Base-by-base conservation (phyloP, 169 alveolate genomes). In the Miamiensis avidus region DNA sequence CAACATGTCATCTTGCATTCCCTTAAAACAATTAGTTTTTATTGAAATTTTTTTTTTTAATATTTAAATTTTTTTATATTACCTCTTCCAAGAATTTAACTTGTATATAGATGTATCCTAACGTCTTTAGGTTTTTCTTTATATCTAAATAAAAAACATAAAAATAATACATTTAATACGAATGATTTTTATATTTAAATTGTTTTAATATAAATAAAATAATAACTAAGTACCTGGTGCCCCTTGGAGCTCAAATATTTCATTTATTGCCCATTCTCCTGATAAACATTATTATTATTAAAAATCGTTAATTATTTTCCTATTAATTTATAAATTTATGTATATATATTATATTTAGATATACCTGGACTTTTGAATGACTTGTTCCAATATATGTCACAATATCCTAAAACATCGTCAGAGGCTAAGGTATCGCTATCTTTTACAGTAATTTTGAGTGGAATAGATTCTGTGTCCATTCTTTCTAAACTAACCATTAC, bases 221-320 rank as follows among this genome's bases (percentile, higher is more conserved):
- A n/a, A n/a, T n/a, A n/a, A n/a, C n/a, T n/a, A n/a, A n/a, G n/a
- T n/a, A n/a, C n/a, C 89, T 1, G 81, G 69, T 11, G 69, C 20
- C 20, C 69, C 69, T 49, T 4, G 4, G 4, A 72, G 26, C 34
- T 78, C 65, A 65, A 74, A 85, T 27, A 85, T 85, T 76, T 85
- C 72, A 85, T 85, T 85, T 0, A 85, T 79, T 49, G 82, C 85
- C 89, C 89, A 85, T 73, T 81, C 34, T n/a, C n/a, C n/a, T n/a
- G n/a, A n/a, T n/a, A n/a, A n/a, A n/a, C n/a, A n/a, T n/a, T n/a
- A n/a, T n/a, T n/a, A n/a, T n/a, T n/a, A n/a, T n/a, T n/a, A n/a
- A n/a, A n/a, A n/a, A n/a, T n/a, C n/a, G n/a, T n/a, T n/a, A n/a
- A n/a, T n/a, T n/a, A n/a, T n/a, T n/a, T n/a, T n/a, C n/a, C n/a